Base-by-base conservation (phyloP, 352 stramenopile genomes). In the Phytophthora multivora region DNA sequence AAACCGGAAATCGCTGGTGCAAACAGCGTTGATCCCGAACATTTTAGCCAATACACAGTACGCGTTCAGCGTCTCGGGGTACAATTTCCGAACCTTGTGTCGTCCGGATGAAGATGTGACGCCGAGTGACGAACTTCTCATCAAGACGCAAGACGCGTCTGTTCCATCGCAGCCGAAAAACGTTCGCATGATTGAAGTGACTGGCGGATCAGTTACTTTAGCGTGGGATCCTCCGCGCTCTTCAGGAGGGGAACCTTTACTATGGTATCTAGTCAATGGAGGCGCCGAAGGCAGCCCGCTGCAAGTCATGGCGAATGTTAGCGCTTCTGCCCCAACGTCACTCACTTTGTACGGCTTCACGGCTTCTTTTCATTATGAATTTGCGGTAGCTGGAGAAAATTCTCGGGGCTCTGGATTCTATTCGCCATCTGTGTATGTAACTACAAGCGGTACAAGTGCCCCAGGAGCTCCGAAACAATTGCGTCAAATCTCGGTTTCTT, bases 81-180 rank as follows among this genome's bases (percentile, higher is more conserved):
- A 79, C 31, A 89, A 86, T 39, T 82, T 77, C 5, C 69, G 68
- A 3, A 80, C 77, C 0, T 45, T 80, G 6, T 89, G 80, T 25
- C 47, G 60, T 39, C 25, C 59, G 0, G 66, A 63, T 9, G 66
- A 82, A 42, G 57, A 70, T 15, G 51, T 63, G 8, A 42, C 49
- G 0, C 58, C 55, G 23, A 62, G 75, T 19, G 64, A 75, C 0
- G 66, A 80, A 15, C 66, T 89, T 15, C 11, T 67, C 11, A 41
- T 85, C 0, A 77, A 38, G 3, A 89, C 73, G 0, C 57, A 71
- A 25, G 69, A 77, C 25, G 71, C 51, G 0, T 73, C 66, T 1
- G 57, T 73, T 0, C 75, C 80, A 5, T 85, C 66, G 12, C 62
- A 80, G 5, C 80, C 80, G 4, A 81, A 77, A 52, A 69, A 71